Conservation (phyloP, 345 rosid genomes). For the Lagerstroemia speciosa region DNA sequence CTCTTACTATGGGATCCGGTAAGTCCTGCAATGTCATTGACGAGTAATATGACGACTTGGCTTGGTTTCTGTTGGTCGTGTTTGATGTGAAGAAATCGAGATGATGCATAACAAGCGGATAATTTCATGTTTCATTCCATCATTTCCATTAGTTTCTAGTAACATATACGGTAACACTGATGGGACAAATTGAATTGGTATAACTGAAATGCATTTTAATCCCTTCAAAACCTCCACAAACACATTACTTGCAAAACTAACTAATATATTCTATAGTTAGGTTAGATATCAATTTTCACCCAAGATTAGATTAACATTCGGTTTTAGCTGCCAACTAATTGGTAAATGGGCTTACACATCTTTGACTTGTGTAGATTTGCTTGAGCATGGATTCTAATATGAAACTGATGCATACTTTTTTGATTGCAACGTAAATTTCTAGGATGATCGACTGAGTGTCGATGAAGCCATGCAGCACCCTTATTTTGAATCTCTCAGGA, state of each 20-base stretch:
- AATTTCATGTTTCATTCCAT: not conserved
- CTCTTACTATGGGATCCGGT: constrained; percentile 82
- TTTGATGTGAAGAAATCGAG: not conserved
- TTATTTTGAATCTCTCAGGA: constrained; percentile 52
- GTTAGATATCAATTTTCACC: too few species aligned
- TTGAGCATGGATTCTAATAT: not conserved
- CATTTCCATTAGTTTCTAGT: too few species aligned
- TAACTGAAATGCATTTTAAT: not conserved
- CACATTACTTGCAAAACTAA: not conserved
- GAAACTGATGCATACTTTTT: not conserved
- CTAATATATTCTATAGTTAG: not conserved
- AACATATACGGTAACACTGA: too few species aligned
- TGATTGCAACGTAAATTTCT: constrained; percentile 1
- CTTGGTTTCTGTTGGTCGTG: not conserved
- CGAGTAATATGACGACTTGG: not conserved
- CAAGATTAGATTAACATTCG: too few species aligned
- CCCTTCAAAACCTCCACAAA: not conserved
- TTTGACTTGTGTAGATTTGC: not conserved
- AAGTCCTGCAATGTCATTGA: constrained; percentile 22
- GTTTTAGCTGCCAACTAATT: not conserved
- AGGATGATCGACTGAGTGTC: constrained; percentile 64
- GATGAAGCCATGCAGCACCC: constrained; percentile 78
- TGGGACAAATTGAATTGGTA: not conserved
- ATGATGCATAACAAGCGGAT: not conserved
- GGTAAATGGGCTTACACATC: not conserved